These are phyloP conservation scores for Candida albicans DNA, from an alignment of 1,139 yeast genomes.

Conservation along the genomic window DNA sequence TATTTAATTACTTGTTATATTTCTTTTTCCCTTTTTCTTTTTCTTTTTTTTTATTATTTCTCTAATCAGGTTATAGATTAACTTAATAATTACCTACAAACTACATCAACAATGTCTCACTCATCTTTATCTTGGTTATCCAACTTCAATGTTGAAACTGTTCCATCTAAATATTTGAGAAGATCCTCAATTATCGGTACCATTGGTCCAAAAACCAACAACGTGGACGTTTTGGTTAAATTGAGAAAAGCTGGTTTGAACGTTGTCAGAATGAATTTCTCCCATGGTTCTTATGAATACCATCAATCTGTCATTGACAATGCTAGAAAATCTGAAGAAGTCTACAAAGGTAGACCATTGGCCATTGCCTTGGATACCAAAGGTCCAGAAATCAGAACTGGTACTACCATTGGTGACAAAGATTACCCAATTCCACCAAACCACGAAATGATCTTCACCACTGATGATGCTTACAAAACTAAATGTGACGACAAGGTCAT, in stretches of 20 bases:
- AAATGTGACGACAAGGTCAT: conserved; percentile 74
- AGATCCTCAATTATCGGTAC: conserved; percentile 98
- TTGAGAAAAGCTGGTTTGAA: conserved; percentile 96
- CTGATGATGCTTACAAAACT: conserved; percentile 77
- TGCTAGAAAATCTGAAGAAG: conserved; percentile 88
- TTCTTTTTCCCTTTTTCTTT: conserved; percentile 3
- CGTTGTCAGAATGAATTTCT: conserved; percentile 98
- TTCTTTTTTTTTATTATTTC: neutral
- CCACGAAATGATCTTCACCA: conserved; percentile 91
- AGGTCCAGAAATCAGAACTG: conserved; percentile 99
- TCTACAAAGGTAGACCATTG: conserved; percentile 92
- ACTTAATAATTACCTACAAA: neutral
- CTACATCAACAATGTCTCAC: conserved; percentile 23
- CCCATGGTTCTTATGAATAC: conserved; percentile 96
- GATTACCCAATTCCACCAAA: conserved; percentile 83
- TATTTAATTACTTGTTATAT: neutral
- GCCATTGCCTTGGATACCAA: conserved; percentile 98
- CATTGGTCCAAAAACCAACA: conserved; percentile 96
- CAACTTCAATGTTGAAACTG: conserved; percentile 69
- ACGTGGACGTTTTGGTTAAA: conserved; percentile 77
- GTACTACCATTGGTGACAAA: conserved; percentile 75
- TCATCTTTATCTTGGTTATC: conserved; percentile 70
- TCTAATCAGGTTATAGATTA: neutral
- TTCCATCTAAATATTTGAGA: conserved; percentile 85
- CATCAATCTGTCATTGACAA: conserved; percentile 96